Conservation (phyloP, 768 basidiomycete species). For the Amyloporia xantha region DNA sequence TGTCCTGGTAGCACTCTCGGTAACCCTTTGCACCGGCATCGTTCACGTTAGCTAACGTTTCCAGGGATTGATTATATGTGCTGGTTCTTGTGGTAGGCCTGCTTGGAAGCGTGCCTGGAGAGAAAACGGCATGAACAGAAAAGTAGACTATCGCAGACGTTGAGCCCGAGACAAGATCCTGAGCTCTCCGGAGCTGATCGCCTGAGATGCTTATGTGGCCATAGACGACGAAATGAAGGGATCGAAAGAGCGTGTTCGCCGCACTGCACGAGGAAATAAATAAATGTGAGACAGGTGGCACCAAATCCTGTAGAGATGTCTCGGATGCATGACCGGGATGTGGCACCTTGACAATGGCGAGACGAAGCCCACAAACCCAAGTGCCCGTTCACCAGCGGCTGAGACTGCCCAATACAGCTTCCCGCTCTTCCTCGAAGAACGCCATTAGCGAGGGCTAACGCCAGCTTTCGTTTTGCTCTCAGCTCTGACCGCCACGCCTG, state of each 20-base stretch:
- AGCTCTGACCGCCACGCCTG: constrained; percentile 77
- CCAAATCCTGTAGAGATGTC: not conserved
- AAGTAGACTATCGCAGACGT: constrained; percentile 73
- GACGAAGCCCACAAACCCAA: constrained; percentile 7
- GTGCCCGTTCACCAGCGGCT: constrained; percentile 12
- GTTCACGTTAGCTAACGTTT: constrained; percentile 75
- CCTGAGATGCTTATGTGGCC: constrained; percentile 43
- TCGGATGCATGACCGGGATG: not conserved
- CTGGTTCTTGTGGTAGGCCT: constrained; percentile 74
- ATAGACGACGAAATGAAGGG: constrained; percentile 18
- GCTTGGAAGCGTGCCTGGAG: constrained; percentile 83
- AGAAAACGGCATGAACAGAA: constrained; percentile 74
- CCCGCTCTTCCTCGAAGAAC: constrained; percentile 71
- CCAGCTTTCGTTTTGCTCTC: constrained; percentile 68
- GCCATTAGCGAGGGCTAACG: constrained; percentile 69
- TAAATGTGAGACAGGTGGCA: constrained; percentile 8
- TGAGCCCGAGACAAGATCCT: constrained; percentile 69
- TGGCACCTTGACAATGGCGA: not conserved
- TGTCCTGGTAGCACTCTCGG: constrained; percentile 80
- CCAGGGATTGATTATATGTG: constrained; percentile 73
- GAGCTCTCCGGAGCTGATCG: constrained; percentile 67
- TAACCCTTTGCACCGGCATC: constrained; percentile 81
- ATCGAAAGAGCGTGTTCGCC: constrained; percentile 18
- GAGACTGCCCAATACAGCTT: constrained; percentile 28
- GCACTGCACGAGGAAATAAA: constrained; percentile 23